Base-by-base conservation (phyloP, 805 yeast species). In the Myxozyma neglecta region DNA sequence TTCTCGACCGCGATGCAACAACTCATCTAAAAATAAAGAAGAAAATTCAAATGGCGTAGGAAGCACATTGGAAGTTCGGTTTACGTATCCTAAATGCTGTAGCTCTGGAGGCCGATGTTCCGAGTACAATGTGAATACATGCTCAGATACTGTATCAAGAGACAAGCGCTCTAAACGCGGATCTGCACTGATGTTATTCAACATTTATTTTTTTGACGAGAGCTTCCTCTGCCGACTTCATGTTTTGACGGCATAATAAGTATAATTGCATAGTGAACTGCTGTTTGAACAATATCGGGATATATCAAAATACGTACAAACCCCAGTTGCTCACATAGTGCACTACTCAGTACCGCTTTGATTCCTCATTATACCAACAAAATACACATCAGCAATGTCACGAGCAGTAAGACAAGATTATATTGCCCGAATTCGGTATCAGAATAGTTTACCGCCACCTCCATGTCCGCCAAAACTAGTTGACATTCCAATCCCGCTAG, bases 401-500 rank as follows among this genome's bases (percentile, higher is more conserved):
- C 61, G 67, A 2, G 56, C 63, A 14, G 63, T 51, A 18, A 60
- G 77, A 36, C 79, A 76, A 64, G 81, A 77, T 65, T 78, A 75
- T 60, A 72, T 78, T 59, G 96, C 96, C 50, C 87, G 88, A 68
- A 83, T 88, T 57, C 83, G 96, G 71, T 93, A 91, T 74, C 84
- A 84, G 61, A 94, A 94, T 73, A 88, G 85, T 70, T 79, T 94
- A 29, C 99, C 99, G 6, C 92, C 97, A 1, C 98, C 98, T 9
- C 88, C 93, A 29, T 81, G 94, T 64, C 90, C 96, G 50, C 97
- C 99, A 36, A 90, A 88, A 73, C 81, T 92, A 59, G 74, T 94
- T 56, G 82, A 85, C 53, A 83, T 85, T 67, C 77, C 74, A 35
- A 70, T 72, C 72, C 72, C 77, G 74, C 68, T 79, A 70, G 81